Evolutionary conservation across 768 basidiomycete species (phyloP).

Genomic region (Pleurotus pulmonarius): DNA sequence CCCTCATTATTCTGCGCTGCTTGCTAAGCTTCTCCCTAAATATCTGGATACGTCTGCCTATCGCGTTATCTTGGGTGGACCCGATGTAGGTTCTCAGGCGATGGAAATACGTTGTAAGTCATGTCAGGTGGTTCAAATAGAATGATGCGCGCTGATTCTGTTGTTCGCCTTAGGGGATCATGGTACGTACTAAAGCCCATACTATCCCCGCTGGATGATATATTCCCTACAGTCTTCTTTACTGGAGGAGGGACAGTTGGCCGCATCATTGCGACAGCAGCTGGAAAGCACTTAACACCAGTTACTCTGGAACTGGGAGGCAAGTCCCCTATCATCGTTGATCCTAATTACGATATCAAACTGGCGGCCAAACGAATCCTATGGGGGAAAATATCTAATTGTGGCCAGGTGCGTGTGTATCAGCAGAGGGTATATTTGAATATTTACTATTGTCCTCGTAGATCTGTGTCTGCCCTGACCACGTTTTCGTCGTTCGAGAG

Average conservation of each 20-base stretch:
- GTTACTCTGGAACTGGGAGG: slow-evolving; percentile 55
- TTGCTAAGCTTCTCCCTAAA: slow-evolving; percentile 53
- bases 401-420: slow-evolving; percentile 47
- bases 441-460: slow-evolving; percentile 24
- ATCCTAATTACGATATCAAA: slow-evolving; percentile 31
- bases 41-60: slow-evolving; percentile 46
- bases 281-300: slow-evolving; percentile 52
- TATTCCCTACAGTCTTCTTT: slow-evolving; percentile 11
- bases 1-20: slow-evolving; percentile 42
- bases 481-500: slow-evolving; percentile 33
- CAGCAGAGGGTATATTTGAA: no score
- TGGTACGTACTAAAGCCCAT: slow-evolving; percentile 13
- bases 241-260: slow-evolving; percentile 35
- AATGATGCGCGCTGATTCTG: no score
- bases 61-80: slow-evolving; percentile 53
- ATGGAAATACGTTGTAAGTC: slow-evolving; percentile 21
- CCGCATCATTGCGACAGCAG: slow-evolving; percentile 46
- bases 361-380: slow-evolving; percentile 61
- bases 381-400: slow-evolving; percentile 63
- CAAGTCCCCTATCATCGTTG: slow-evolving; percentile 44
- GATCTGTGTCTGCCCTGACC: slow-evolving; percentile 61
- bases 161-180: slow-evolving; percentile 21
- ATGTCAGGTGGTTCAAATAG: no score
- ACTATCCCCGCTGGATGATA: not conserved
- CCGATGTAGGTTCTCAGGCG: slow-evolving; percentile 53